These are phyloP conservation scores for Neurospora hispaniola DNA, from an alignment of 495 filamentous ascomycete species.

Conservation along the genomic window DNA sequence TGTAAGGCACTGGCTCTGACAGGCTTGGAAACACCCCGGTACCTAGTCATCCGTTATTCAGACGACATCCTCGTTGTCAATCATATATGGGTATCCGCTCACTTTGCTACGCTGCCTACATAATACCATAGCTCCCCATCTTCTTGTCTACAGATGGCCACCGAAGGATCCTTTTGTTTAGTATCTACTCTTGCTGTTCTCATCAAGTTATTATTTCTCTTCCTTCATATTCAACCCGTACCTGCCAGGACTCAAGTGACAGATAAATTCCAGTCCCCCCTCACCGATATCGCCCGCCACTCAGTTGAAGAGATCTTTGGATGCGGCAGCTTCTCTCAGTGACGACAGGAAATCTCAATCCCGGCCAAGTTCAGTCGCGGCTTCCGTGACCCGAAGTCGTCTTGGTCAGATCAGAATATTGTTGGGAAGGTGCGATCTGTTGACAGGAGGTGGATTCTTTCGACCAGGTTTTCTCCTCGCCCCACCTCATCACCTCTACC, in stretches of 20 bases:
- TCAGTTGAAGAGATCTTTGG: background rate
- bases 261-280: background rate
- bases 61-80: constrained; percentile 17
- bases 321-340: background rate
- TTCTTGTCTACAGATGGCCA: background rate
- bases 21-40: constrained; percentile 3
- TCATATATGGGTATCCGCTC: constrained; percentile 16
- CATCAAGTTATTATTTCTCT: background rate
- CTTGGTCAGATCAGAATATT: background rate
- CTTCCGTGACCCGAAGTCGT: background rate
- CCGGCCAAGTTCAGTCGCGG: background rate
- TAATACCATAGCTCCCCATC: constrained; percentile 11
- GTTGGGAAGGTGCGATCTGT: background rate
- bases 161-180: background rate
- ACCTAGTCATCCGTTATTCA: background rate
- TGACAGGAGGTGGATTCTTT: background rate
- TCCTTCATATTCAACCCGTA: background rate
- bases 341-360: background rate
- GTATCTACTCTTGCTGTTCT: background rate
- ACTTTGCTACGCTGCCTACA: background rate
- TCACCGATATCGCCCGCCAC: background rate
- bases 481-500: background rate
- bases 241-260: background rate
- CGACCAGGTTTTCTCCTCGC: background rate
- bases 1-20: constrained; percentile 1